Percentiles rank a stretch among this genome's conserved stretches.
These are phyloP conservation scores for Fusarium temperatum DNA, from an alignment of 2,329 filamentous ascomycete species.

Conservation along the genomic window DNA sequence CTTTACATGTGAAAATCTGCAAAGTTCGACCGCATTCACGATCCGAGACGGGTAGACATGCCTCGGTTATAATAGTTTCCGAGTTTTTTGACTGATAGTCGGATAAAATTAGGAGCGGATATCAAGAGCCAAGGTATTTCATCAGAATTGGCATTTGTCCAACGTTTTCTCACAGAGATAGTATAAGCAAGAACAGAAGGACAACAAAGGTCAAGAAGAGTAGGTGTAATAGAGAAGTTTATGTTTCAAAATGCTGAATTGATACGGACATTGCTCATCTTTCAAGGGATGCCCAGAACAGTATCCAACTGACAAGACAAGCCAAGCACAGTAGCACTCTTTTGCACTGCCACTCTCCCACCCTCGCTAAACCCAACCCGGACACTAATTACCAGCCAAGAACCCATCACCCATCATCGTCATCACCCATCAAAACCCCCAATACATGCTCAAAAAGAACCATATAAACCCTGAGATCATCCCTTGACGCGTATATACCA, in stretches of 20 bases:
- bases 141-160: not conserved
- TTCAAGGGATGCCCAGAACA: not conserved
- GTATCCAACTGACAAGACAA: not conserved
- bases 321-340: not conserved
- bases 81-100: not conserved
- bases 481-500: not conserved
- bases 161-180: fast-evolving
- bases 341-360: constrained; percentile 15
- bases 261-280: not conserved
- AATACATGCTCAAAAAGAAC: not conserved
- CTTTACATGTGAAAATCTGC: not conserved
- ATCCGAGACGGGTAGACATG: not conserved
- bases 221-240: no score
- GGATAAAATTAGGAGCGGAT: not conserved
- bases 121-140: not conserved
- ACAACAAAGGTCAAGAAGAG: no score
- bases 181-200: fast-evolving
- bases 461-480: not conserved
- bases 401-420: not conserved
- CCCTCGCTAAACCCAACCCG: constrained; percentile 8
- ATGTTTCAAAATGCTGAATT: not conserved
- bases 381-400: not conserved
- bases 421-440: not conserved
- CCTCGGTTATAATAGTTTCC: not conserved
- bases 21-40: not conserved